Evolutionary conservation across 2,329 filamentous ascomycete species (phyloP).

Genomic region (Epichloe festucae): DNA sequence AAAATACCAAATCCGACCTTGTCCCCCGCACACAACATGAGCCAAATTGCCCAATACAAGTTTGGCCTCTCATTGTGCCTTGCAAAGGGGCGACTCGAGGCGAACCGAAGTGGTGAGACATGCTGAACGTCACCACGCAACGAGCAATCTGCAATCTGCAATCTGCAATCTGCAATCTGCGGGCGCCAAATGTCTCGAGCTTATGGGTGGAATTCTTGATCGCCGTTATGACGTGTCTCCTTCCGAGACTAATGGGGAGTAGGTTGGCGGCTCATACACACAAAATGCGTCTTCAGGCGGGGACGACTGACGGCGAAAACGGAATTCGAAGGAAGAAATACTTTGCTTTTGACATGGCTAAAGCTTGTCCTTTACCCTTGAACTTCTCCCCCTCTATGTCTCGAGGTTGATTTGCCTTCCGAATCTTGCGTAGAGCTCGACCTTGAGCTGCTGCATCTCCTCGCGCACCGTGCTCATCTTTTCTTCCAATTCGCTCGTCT

Average conservation of each 20-base stretch:
- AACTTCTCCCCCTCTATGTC: conserved; percentile 37
- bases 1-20: neutral
- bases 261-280: neutral
- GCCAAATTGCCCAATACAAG: neutral
- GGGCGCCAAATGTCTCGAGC: too few relatives aligned
- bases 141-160: too few relatives aligned
- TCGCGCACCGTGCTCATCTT: conserved; percentile 62
- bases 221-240: neutral
- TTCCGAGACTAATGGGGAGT: neutral
- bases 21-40: neutral
- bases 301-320: neutral
- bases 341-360: neutral
- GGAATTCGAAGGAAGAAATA: neutral
- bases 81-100: neutral
- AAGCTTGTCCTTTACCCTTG: neutral
- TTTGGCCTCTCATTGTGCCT: neutral
- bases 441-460: conserved; percentile 83
- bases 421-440: conserved; percentile 86
- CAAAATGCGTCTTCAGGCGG: neutral
- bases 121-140: neutral
- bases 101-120: neutral
- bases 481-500: conserved; percentile 65
- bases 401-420: conserved; percentile 96
- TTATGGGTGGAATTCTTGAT: neutral
- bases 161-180: too few relatives aligned